Base-by-base conservation (phyloP, 1,284 basidiomycete genomes). In the Pterula multifida region DNA sequence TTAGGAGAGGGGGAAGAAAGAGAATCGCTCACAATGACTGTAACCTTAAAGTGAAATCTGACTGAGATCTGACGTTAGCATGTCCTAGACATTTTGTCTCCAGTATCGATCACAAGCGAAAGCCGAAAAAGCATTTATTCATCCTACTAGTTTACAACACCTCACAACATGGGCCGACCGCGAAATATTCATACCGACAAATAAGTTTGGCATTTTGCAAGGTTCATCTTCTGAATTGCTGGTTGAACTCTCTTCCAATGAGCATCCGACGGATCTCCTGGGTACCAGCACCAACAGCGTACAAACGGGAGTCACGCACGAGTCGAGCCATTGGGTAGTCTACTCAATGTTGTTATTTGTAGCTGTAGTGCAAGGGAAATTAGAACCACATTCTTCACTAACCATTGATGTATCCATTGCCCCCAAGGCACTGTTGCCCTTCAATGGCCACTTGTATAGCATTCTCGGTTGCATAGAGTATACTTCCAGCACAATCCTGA, bases 361-460 rank as follows among this genome's bases (percentile, higher is more conserved):
- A 47, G 15, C 53, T 53, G 36, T 51, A 53, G 49, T 26, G 26
- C 21, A 12, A 26, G 26, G n/a, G n/a, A n/a, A n/a, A n/a, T n/a
- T n/a, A n/a, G n/a, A n/a, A n/a, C n/a, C n/a, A n/a, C 23, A 23
- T 12, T 36, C 47, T 49, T 47, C 3, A 63, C 70, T 54, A 51
- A 85, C 88, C 89, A 56, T 93, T 91, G 63, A 93, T 91, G 62
- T 94, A 94, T 3, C 91, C 91, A 63, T 94, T 94, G 3, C 91
- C 91, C 52, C 91, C 91, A 50, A 94, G 71, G 62, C 87, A 91
- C 61, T 95, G 91, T 81, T 91, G 90, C 3, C 81, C 90, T 60
- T 95, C 91, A 57, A 89, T 68, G 1, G 90, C 81, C n/a, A 95
- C 89, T 63, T 94, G 89, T 26, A 94, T 81, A 12, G 90, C 85